Conservation (phyloP, 1,139 yeast genomes). For the Starmera stellimalicola region DNA sequence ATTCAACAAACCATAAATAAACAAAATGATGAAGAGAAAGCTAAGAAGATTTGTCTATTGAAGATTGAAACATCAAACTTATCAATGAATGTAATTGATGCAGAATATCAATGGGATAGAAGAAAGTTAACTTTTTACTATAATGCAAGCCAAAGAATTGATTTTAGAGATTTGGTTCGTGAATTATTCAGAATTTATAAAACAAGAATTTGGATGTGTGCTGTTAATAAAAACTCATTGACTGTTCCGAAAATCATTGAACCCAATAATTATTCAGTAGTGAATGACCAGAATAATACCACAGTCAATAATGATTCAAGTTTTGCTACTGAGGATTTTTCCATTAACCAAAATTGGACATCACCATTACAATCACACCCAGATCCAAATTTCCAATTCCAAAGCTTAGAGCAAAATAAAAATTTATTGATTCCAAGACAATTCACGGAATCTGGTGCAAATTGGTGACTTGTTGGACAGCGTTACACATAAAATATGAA, state of each 20-base stretch:
- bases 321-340: too few species aligned
- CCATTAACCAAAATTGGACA: neutral
- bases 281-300: neutral
- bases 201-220: conserved; percentile 97
- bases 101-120: conserved; percentile 94
- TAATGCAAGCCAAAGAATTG: conserved; percentile 64
- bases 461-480: neutral
- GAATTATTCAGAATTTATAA: conserved; percentile 89
- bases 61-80: conserved; percentile 23
- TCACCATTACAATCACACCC: neutral
- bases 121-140: conserved; percentile 89
- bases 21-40: conserved; percentile 36
- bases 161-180: conserved; percentile 85
- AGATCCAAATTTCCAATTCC: conserved; percentile 1
- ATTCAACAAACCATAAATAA: conserved; percentile 24
- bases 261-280: neutral
- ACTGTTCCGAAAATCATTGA: conserved; percentile 3
- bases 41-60: conserved; percentile 29
- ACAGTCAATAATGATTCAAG: neutral
- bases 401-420: conserved; percentile 1
- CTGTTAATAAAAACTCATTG: conserved; percentile 32
- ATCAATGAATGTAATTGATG: conserved; percentile 48
- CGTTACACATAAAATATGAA: too few species aligned
- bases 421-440: conserved; percentile 10
- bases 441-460: conserved; percentile 1